These are phyloP conservation scores for Thelephora aurantiotincta DNA, from an alignment of 768 basidiomycete genomes.

Conservation along the genomic window DNA sequence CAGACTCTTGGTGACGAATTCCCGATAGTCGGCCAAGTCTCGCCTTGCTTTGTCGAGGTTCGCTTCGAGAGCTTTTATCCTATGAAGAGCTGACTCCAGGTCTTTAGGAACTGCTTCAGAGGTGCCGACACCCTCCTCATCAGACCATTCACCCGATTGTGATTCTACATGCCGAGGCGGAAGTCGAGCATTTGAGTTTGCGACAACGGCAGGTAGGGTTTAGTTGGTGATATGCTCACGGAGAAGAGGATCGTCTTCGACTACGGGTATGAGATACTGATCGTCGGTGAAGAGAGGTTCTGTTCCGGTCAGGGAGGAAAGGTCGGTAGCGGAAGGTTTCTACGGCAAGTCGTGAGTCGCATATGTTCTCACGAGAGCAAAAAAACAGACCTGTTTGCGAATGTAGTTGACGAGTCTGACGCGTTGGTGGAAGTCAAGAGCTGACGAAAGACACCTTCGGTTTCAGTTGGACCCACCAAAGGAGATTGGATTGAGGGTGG, in stretches of 20 bases:
- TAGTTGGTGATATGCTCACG: constrained; percentile 35
- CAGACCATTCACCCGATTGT: constrained; percentile 60
- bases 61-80: constrained; percentile 44
- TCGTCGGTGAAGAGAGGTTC: constrained; percentile 63
- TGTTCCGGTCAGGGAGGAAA: constrained; percentile 33
- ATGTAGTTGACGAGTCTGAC: constrained; percentile 83
- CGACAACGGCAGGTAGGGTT: neutral
- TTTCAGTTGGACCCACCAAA: constrained; percentile 2
- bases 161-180: constrained; percentile 30
- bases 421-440: constrained; percentile 64
- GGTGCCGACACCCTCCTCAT: constrained; percentile 43
- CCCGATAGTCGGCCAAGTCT: constrained; percentile 49
- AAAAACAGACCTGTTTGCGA: constrained; percentile 44
- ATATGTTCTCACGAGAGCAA: constrained; percentile 1
- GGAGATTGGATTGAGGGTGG: neutral
- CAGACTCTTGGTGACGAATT: constrained; percentile 38
- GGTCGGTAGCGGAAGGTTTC: constrained; percentile 36
- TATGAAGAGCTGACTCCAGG: constrained; percentile 22
- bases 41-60: constrained; percentile 45
- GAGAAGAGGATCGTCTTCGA: constrained; percentile 82
- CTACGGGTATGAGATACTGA: constrained; percentile 63
- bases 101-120: constrained; percentile 13
- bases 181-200: constrained; percentile 2
- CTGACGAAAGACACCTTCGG: constrained; percentile 21
- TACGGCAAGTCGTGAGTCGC: constrained; percentile 16